Base-by-base conservation (phyloP, 2,329 filamentous ascomycete species). In the Cryphonectria radicalis region DNA sequence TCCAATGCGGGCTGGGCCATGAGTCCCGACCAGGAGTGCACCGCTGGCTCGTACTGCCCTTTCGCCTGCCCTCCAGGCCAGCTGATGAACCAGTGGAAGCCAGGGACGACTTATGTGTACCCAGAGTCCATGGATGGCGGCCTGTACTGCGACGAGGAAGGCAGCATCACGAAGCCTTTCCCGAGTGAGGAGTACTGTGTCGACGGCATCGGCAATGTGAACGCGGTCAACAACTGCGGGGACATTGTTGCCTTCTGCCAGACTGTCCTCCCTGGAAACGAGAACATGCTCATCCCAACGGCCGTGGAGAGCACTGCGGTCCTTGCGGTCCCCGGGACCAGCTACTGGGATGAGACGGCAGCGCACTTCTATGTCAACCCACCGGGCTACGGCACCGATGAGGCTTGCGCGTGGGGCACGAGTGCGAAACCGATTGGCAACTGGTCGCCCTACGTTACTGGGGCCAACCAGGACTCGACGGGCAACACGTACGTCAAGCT, bases 321-420 rank as follows among this genome's bases (percentile, higher is more conserved):
- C 42, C 83, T 95, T 69, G 92, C 93, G 66, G 92, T 95, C 50
- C 93, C 93, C 11, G 90, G 85, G 70, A 81, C 85, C 25, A 85
- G 82, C 70, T 95, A 95, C 81, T 95, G 92, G 92, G 88, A 85
- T 75, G 81, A 82, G 62, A 94, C 92, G 17, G 88, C 92, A 71
- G 91, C 93, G 71, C 93, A 95, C 89, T 94, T 88, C 81, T 95
- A 95, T 77, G 88, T 95, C 82, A 95, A 95, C 81, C 87, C 91
- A 42, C 93, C 92, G 46, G 92, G 93, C 73, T 84, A 89, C 63
- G 76, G 78, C 40, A 82, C 86, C 7, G 82, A 83, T 6, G 86
- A 89, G 66, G 92, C 88, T 66, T 95, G 93, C 79, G 81, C 91
- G 70, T 95, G 93, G 93, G 92, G 93, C 71, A 87, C 87, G 62